phyloP scores from a whole-genome alignment of 148 eudicot species.

The Fagopyrum tataricum region DNA sequence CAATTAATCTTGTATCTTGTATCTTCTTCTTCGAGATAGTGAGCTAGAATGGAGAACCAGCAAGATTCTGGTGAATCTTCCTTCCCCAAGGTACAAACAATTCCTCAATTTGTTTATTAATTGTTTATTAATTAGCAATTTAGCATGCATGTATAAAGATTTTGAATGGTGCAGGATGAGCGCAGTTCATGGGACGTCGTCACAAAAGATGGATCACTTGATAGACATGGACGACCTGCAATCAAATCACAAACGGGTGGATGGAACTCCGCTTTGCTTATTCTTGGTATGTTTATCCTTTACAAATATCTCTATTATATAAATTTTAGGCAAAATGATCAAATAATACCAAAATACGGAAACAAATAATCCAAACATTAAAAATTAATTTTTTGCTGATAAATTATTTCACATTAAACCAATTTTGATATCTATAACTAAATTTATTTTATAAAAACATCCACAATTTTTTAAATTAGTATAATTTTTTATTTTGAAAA shows the following conservation, averaged over 20 bases:
- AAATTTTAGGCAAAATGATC: neutral
- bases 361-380: too few species aligned
- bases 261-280: conserved; percentile 50
- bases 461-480: too few species aligned
- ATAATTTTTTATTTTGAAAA: too few species aligned
- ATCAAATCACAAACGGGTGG: conserved; percentile 46
- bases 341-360: too few species aligned
- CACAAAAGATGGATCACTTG: conserved; percentile 50
- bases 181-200: neutral
- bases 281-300: conserved; percentile 33
- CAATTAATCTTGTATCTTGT: neutral
- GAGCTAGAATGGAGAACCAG: neutral
- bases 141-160: neutral
- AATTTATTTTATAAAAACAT: too few species aligned
- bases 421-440: too few species aligned
- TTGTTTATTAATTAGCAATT: neutral
- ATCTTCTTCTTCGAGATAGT: neutral
- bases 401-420: too few species aligned
- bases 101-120: neutral
- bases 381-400: too few species aligned
- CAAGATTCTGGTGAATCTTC: neutral
- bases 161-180: neutral
- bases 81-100: neutral
- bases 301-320: neutral
- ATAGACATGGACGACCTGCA: conserved; percentile 48